These are phyloP conservation scores for Cladobotryum mycophilum DNA, from an alignment of 2,329 filamentous ascomycete genomes.

Conservation along the genomic window DNA sequence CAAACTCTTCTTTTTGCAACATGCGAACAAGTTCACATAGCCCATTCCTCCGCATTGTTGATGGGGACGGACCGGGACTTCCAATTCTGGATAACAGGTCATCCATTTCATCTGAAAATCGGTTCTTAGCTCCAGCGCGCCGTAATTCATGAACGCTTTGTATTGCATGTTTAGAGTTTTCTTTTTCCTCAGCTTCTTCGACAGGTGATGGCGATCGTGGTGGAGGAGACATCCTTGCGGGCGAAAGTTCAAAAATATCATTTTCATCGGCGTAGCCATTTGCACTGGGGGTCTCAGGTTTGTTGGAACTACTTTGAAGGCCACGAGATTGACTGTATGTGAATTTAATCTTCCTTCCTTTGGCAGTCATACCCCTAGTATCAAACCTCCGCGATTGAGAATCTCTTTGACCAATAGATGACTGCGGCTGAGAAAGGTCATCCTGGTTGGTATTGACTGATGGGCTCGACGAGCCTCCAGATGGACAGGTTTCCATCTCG, in stretches of 20 bases:
- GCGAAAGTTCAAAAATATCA: constrained; percentile 19
- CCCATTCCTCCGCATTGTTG: constrained; percentile 50
- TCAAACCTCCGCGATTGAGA: constrained; percentile 19
- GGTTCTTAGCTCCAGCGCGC: constrained; percentile 59
- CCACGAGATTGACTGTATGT: constrained; percentile 31
- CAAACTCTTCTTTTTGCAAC: constrained; percentile 56
- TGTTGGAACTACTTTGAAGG: constrained; percentile 22
- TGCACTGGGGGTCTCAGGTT: constrained; percentile 18
- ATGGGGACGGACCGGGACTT: constrained; percentile 37
- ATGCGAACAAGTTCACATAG: constrained; percentile 55
- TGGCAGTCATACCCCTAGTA: constrained; percentile 20
- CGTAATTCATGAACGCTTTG: constrained; percentile 60
- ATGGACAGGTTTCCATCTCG: not conserved
- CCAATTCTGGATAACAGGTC: constrained; percentile 58
- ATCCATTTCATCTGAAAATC: constrained; percentile 59
- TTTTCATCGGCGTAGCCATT: constrained; percentile 7
- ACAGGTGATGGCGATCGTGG: constrained; percentile 18
- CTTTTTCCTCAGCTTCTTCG: constrained; percentile 32
- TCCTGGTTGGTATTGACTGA: not conserved
- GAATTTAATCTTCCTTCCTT: constrained; percentile 27
- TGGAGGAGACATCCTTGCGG: constrained; percentile 17
- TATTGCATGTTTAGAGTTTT: constrained; percentile 44
- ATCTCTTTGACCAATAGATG: constrained; percentile 10
- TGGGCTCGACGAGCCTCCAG: not conserved
- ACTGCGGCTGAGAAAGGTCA: constrained; percentile 6